Evolutionary conservation across 768 basidiomycete species (phyloP).

Genomic region (Tricholoma matsutake): DNA sequence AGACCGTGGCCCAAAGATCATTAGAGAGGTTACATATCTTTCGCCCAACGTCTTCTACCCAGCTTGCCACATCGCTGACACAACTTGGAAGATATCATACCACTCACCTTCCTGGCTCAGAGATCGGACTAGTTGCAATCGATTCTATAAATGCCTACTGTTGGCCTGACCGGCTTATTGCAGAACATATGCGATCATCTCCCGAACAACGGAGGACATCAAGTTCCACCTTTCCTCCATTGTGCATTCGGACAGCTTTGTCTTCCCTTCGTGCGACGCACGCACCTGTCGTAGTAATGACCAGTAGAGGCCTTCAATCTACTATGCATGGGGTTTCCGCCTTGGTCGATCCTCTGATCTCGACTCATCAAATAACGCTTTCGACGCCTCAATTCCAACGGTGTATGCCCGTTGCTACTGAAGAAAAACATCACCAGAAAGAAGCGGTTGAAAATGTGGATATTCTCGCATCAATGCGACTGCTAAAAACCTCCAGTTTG

Average conservation of each 20-base stretch:
- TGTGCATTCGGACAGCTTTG: slow-evolving; percentile 52
- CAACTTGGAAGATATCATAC: slow-evolving; percentile 55
- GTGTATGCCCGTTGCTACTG: not conserved
- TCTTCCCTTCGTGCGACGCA: not conserved
- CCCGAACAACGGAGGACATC: slow-evolving; percentile 42
- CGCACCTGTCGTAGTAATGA: not conserved
- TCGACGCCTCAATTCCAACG: not conserved
- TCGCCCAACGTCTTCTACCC: slow-evolving; percentile 59
- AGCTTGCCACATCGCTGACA: slow-evolving; percentile 66
- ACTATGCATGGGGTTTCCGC: not conserved
- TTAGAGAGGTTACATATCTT: slow-evolving; percentile 67
- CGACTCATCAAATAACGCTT: not conserved
- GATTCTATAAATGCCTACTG: slow-evolving; percentile 78
- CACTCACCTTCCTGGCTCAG: slow-evolving; percentile 43
- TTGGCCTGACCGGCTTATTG: slow-evolving; percentile 70
- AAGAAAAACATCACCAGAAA: not conserved
- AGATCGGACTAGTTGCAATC: slow-evolving; percentile 64
- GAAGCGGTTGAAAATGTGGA: not conserved
- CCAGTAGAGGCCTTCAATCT: not conserved
- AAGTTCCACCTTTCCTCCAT: slow-evolving; percentile 49
- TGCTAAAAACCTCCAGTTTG: not conserved
- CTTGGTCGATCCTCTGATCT: not conserved
- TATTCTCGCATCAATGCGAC: not conserved
- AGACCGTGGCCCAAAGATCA: slow-evolving; percentile 33
- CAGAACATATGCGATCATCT: slow-evolving; percentile 46